Base-by-base conservation (phyloP, 176 grass and related monocot species). In the Panicum miliaceum region DNA sequence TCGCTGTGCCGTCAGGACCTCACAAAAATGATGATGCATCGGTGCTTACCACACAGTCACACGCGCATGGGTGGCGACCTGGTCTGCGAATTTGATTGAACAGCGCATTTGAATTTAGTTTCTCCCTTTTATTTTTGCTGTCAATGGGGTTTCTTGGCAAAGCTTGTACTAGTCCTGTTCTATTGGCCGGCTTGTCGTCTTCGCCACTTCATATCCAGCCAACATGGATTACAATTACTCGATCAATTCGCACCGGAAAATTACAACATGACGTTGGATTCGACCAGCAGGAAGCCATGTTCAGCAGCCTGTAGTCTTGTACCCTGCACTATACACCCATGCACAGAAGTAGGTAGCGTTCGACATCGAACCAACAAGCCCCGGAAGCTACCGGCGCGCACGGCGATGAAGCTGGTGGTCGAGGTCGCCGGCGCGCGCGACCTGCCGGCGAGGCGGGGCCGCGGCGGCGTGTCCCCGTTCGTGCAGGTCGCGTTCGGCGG, bases 381-480 rank as follows among this genome's bases (percentile, higher is more conserved):
- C n/a, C n/a, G n/a, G 32, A 7, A 64, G 14, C 0, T 1, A 7
- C 23, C 52, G 32, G 25, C 6, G 26, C 2, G 27, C 47, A 23
- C 60, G 20, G 3, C 78, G 12, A 68, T 81, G 78, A 68, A 81
- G 62, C 29, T 67, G 63, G 78, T 51, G 46, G 63, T 68, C 7
- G 78, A 80, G 78, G 78, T 80, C 62, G 62, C 51, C 62, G 78
- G 62, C 45, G 78, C 62, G 45, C 62, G 23, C 45, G 62, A 80
- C 62, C 78, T 80, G 45, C 78, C 62, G 62, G 29, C 78, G 45
- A 51, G 62, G 78, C 78, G 78, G 43, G 4, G 76, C 40, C 15
- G 58, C 32, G 53, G 75, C 75, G n/a, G 77, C 32, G 78, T 81
- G 63, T 7, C 36, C 15, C 65, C 79, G 36, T 82, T 82, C 51